Evolutionary conservation across 2,329 filamentous ascomycete species (phyloP).

Genomic region (Gaeumannomyces tritici): DNA sequence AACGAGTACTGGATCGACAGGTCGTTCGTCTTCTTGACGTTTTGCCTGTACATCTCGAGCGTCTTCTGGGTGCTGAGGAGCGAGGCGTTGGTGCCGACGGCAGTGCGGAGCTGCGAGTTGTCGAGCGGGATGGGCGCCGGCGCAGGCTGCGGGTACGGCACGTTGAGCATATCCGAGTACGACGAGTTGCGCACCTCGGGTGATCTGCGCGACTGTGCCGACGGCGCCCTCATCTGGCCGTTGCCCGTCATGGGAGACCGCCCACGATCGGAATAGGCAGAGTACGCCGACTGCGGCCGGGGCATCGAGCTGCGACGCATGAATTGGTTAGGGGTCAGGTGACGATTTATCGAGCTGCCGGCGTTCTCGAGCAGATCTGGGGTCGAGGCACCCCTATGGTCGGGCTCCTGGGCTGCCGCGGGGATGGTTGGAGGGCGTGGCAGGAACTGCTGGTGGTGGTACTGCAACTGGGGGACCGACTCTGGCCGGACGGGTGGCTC

Average conservation of each 20-base stretch:
- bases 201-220: conserved; percentile 41
- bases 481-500: conserved; percentile 32
- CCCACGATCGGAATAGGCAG: conserved; percentile 62
- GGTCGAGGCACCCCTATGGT: conserved; percentile 35
- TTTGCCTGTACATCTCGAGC: conserved; percentile 92
- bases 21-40: conserved; percentile 95
- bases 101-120: conserved; percentile 69
- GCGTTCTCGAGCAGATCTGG: conserved; percentile 42
- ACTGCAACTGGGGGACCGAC: conserved; percentile 49
- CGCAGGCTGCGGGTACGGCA: conserved; percentile 71
- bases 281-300: conserved; percentile 70
- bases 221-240: conserved; percentile 35
- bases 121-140: conserved; percentile 61
- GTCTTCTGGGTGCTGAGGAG: conserved; percentile 88
- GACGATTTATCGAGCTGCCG: conserved; percentile 41
- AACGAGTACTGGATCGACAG: conserved; percentile 90
- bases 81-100: conserved; percentile 82
- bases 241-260: conserved; percentile 43
- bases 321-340: conserved; percentile 49
- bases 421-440: conserved; percentile 31
- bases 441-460: conserved; percentile 44
- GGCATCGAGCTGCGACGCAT: conserved; percentile 48
- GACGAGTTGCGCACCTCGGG: conserved; percentile 43
- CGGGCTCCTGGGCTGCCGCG: conserved; percentile 20
- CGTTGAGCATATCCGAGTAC: conserved; percentile 52